Evolutionary conservation across 805 yeast genomes (phyloP), one percentile per base, ranked within the genome.

Genomic region (Candida arabinofermentans): DNA sequence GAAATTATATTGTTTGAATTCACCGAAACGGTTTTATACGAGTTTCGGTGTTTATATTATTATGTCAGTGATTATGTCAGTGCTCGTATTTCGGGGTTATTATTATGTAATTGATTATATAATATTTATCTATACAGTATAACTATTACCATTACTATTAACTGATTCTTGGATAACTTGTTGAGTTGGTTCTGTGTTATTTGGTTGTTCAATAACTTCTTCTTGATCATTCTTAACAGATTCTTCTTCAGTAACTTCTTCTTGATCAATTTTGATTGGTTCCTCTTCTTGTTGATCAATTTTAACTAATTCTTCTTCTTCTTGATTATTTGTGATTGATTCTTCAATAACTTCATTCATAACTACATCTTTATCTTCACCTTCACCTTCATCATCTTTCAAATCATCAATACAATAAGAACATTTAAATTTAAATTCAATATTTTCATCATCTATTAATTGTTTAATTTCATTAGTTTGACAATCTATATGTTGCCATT

Each of bases 401-500:
- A 29, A 14, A 7, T 24, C 30, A n/a, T 12, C 33, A 26, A 24
- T 26, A 37, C 57, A 51, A 29, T 34, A 48, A 1, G 46, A 39
- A 29, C 59, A 54, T 14, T 22, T 26, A 34, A 54, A 54, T 37
- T 42, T 43, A 36, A 39, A 48, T 13, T 21, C 39, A 3, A 31
- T 37, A 14, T 66, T 65, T 54, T 44, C 67, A 49, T 63, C 62
- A 56, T 17, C 69, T 61, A 44, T 53, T 50, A 8, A 55, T 41
- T 4, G 62, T 65, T 39, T 50, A 43, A 43, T 47, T 42, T 37
- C 57, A 51, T 42, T 66, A 3, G 43, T 37, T 44, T 68, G 56
- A 41, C 70, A 67, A 12, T 47, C 54, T 3, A 53, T 58, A 49
- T 68, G 73, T 60, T 67, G 66, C 72, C 72, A 68, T 12, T 61